Percentiles rank a stretch among this genome's conserved stretches.
Conservation (phyloP, 306 rosid genomes). For the Astragalus membranaceus region DNA sequence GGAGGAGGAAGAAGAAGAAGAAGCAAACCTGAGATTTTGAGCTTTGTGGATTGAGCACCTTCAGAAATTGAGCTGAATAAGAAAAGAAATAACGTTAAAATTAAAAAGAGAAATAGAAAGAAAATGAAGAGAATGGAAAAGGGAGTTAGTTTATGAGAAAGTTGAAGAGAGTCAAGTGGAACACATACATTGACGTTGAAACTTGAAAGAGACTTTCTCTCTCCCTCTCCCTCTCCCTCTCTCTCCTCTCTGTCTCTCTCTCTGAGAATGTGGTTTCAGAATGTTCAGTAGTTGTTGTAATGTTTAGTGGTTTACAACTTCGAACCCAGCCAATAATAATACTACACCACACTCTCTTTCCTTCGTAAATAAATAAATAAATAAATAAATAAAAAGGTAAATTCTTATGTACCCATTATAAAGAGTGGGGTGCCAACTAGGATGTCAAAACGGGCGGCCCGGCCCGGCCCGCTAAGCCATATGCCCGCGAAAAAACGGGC, state of each 20-base stretch:
- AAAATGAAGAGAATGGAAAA: neutral
- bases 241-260: too few relatives aligned
- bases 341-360: too few relatives aligned
- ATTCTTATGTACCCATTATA: too few relatives aligned
- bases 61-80: neutral
- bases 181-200: neutral
- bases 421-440: too few relatives aligned
- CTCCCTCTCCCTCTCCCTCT: too few relatives aligned
- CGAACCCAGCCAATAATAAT: neutral
- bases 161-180: neutral
- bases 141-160: neutral
- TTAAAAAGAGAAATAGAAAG: neutral
- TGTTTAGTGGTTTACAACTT: neutral
- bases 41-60: neutral
- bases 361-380: too few relatives aligned
- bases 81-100: neutral
- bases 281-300: neutral
- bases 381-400: too few relatives aligned
- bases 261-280: neutral
- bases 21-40: conserved; percentile 24
- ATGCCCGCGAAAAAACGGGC: too few relatives aligned
- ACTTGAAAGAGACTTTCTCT: neutral
- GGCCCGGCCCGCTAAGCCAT: too few relatives aligned
- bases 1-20: neutral
- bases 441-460: too few relatives aligned